phyloP scores from a whole-genome alignment of 805 yeast species.

The Teunomyces aglyptinius region DNA sequence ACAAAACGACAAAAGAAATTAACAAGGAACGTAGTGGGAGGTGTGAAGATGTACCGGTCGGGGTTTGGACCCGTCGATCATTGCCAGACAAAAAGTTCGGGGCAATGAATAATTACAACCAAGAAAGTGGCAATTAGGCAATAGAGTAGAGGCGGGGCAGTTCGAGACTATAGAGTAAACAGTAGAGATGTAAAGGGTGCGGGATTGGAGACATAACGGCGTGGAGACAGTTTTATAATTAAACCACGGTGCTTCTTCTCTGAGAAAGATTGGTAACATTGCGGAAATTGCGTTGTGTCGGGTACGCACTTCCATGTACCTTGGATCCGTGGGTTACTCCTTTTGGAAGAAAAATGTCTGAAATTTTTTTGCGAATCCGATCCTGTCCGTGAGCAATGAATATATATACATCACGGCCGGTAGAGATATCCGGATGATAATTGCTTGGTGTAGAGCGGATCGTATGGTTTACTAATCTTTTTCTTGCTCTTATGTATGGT shows the following conservation, averaged over 20 bases:
- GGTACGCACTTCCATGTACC: not conserved
- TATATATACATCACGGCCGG: not conserved
- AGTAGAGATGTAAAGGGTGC: no score
- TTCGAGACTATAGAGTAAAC: no score
- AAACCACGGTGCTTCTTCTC: not conserved
- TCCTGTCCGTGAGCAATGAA: slow-evolving; percentile 4
- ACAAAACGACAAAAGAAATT: not conserved
- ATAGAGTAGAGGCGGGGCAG: no score
- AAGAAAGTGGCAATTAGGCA: no score
- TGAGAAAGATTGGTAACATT: not conserved
- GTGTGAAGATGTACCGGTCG: not conserved
- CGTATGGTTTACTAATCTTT: not conserved
- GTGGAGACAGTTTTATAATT: not conserved
- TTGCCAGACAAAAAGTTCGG: not conserved
- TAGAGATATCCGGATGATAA: not conserved
- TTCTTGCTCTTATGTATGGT: slow-evolving; percentile 2
- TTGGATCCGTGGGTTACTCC: slow-evolving; percentile 3
- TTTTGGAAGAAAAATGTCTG: slow-evolving; percentile 3
- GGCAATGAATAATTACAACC: no score
- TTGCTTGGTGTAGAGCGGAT: not conserved
- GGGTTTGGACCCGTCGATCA: not conserved
- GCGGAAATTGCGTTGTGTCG: slow-evolving; percentile 1
- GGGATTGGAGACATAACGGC: no score
- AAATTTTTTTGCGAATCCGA: slow-evolving; percentile 3
- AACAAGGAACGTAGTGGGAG: not conserved